Base-by-base conservation (phyloP, 2,329 filamentous ascomycete genomes). In the Pseudocercospora fijiensis region DNA sequence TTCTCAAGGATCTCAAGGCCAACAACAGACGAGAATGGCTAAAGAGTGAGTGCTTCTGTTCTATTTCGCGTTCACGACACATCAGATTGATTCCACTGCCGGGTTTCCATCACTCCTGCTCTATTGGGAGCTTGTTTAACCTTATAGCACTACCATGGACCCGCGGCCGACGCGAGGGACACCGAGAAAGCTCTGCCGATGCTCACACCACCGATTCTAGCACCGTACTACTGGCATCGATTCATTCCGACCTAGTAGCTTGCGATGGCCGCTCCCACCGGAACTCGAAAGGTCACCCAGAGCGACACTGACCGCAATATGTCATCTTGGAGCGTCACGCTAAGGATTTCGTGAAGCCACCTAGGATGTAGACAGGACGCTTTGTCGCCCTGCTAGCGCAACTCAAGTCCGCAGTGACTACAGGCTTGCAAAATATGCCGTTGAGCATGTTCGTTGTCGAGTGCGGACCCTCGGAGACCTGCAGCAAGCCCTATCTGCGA, bases 21-120 rank as follows among this genome's bases (percentile, higher is more conserved):
- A 86, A 88, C 71, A 89, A 89, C 70, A 83, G 88, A 61, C 80
- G 86, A 47, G 78, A 84, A 72, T 88, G 86, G 86, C 71, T 88
- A 64, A 89, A 88, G 78, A 79, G 85, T 87, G 78, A 73, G 78
- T 73, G 11, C 22, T 58, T 22, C n/a, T 8, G 28, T 57, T 5
- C 49, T 51, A 20, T 11, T 27, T 52, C 8, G 22, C 33, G 11
- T 10, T 24, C 37, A n/a, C 13, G 6, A 43, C 37, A 11, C 57
- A 57, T 55, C 41, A 7, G 16, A 41, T 41, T 41, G 37, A 8
- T 41, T 41, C 7, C 16, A 41, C 16, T 18, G 16, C 37, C 33
- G 33, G 33, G 4, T n/a, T 37, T 13, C 33, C 11, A n/a, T n/a
- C 16, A 41, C 37, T 18, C 18, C 16, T 41, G 18, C 37, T 5